Percentiles rank a stretch among this genome's conserved stretches.
These are phyloP conservation scores for Aegle marmelos DNA, from an alignment of 345 rosid species.

Conservation along the genomic window DNA sequence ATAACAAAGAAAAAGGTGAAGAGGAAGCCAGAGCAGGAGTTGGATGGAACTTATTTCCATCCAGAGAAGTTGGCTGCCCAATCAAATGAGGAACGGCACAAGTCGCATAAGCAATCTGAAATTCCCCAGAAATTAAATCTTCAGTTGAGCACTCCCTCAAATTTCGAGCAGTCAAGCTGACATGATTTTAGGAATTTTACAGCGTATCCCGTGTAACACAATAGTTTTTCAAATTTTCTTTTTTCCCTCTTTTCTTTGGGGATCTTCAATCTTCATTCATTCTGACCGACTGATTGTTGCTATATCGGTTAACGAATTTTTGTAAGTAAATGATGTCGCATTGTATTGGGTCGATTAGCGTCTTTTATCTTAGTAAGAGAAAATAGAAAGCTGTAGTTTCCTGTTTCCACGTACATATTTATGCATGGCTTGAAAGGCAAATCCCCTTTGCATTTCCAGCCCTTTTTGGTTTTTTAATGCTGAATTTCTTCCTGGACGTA, in stretches of 20 bases:
- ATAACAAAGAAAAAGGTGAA: conserved; percentile 46
- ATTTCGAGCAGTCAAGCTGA: conserved; percentile 49
- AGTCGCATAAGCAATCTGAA: conserved; percentile 31
- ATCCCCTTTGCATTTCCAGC: too few species aligned
- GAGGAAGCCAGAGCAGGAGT: conserved; percentile 54
- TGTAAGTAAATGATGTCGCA: conserved; percentile 29
- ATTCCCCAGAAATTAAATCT: conserved; percentile 31
- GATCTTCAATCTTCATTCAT: conserved; percentile 13
- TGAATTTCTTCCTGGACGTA: neutral
- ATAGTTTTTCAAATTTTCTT: neutral
- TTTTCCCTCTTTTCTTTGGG: neutral
- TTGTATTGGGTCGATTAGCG: conserved; percentile 10
- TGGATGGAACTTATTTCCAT: conserved; percentile 36
- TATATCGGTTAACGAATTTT: conserved; percentile 21
- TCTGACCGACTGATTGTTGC: conserved; percentile 24
- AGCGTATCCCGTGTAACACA: conserved; percentile 10
- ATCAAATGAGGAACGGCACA: conserved; percentile 30
- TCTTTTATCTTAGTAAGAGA: neutral
- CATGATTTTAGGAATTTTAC: conserved; percentile 18
- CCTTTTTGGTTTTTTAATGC: neutral
- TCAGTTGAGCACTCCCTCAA: conserved; percentile 34
- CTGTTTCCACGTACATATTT: neutral
- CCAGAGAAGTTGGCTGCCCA: conserved; percentile 30
- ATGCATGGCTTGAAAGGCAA: too few species aligned
- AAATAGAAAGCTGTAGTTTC: conserved; percentile 3